phyloP scores from a whole-genome alignment of 1,284 basidiomycete genomes.

The Pseudozyma sp. region DNA sequence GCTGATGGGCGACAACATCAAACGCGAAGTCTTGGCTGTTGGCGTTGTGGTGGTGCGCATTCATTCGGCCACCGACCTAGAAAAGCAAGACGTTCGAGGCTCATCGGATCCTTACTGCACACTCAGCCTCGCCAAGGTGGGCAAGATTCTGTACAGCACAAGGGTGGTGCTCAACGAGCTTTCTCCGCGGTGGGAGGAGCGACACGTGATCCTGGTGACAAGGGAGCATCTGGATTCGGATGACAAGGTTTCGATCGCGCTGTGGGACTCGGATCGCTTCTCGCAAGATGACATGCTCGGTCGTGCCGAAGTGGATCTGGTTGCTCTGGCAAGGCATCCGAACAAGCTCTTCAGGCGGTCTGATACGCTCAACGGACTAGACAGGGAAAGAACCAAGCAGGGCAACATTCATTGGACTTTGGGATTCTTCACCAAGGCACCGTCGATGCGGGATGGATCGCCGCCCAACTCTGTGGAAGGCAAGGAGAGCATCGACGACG shows the following conservation, averaged over 20 bases:
- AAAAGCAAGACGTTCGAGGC: constrained; percentile 51
- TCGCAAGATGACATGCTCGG: constrained; percentile 71
- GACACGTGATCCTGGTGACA: constrained; percentile 44
- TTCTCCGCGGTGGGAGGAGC: constrained; percentile 55
- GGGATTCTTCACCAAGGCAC: constrained; percentile 48
- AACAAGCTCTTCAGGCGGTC: constrained; percentile 26
- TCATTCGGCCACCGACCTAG: constrained; percentile 49
- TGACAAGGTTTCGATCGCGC: constrained; percentile 58
- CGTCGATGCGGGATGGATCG: constrained; percentile 11
- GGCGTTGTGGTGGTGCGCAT: constrained; percentile 52
- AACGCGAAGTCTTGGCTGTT: constrained; percentile 53
- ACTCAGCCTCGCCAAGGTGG: constrained; percentile 37
- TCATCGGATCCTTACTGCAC: constrained; percentile 57
- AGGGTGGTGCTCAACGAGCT: constrained; percentile 54
- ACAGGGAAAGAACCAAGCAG: constrained; percentile 53
- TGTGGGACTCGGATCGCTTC: constrained; percentile 71
- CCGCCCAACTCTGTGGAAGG: no score
- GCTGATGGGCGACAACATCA: constrained; percentile 56
- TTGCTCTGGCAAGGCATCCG: constrained; percentile 66
- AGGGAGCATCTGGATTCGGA: constrained; percentile 47
- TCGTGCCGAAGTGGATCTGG: constrained; percentile 69
- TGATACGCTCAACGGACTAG: constrained; percentile 36
- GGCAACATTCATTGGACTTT: constrained; percentile 42
- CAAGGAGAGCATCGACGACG: not conserved
- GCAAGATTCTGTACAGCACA: constrained; percentile 52